Conservation (phyloP, 1,284 basidiomycete genomes). For the Spongiforma sp. region DNA sequence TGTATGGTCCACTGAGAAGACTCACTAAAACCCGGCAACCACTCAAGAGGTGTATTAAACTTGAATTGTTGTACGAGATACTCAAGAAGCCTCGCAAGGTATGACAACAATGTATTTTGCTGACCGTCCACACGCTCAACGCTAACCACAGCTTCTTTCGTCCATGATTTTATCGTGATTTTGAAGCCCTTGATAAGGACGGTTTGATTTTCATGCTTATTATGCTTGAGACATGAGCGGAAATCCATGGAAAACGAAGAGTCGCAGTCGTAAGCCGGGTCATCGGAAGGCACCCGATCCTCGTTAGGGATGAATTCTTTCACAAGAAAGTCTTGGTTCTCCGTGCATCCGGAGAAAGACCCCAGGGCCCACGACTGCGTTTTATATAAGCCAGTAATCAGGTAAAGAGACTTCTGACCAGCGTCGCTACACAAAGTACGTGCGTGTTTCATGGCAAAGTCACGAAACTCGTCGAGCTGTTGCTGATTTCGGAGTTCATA, state of each 20-base stretch:
- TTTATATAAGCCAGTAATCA: not conserved
- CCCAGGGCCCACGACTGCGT: not conserved
- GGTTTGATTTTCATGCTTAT: not conserved
- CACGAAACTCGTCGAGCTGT: not conserved
- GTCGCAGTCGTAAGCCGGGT: not conserved
- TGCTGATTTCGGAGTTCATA: not conserved
- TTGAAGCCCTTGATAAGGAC: not conserved
- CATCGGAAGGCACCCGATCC: not conserved
- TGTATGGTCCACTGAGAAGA: not conserved
- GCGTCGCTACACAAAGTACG: not conserved
- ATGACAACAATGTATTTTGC: too few relatives aligned
- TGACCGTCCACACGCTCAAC: not conserved
- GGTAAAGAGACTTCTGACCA: not conserved
- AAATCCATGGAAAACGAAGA: not conserved
- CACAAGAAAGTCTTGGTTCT: not conserved
- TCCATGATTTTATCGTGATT: not conserved
- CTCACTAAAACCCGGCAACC: not conserved
- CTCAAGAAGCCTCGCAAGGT: not conserved
- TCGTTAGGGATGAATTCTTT: not conserved
- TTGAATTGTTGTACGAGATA: not conserved
- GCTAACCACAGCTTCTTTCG: not conserved
- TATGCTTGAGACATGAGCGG: not conserved
- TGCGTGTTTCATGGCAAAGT: not conserved
- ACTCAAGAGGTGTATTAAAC: not conserved
- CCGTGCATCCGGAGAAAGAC: not conserved